A percentile compares a stretch with the other conserved stretches of the same genome.
These are phyloP conservation scores for Clavispora asparagi DNA, from an alignment of 805 yeast genomes.

Conservation along the genomic window DNA sequence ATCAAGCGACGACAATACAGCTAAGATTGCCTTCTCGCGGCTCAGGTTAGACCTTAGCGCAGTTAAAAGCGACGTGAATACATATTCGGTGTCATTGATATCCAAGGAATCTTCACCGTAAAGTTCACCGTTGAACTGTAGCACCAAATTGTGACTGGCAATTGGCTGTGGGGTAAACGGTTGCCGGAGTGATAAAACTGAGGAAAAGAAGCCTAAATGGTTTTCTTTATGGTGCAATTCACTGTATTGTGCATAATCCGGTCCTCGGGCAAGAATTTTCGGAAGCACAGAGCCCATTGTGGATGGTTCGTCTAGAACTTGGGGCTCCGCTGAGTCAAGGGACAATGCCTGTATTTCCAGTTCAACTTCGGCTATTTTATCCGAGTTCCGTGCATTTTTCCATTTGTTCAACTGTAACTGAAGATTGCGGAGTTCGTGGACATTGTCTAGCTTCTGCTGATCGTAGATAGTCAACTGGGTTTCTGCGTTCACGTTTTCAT, in stretches of 20 bases:
- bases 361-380: slow-evolving; percentile 6
- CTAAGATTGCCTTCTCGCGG: slow-evolving; percentile 29
- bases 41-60: slow-evolving; percentile 7
- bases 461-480: slow-evolving; percentile 12
- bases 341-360: slow-evolving; percentile 5
- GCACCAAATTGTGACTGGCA: slow-evolving; percentile 18
- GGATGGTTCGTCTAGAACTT: slow-evolving; percentile 33
- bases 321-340: slow-evolving; percentile 18
- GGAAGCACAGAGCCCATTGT: neutral
- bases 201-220: slow-evolving; percentile 45
- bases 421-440: slow-evolving; percentile 23
- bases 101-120: slow-evolving; percentile 54
- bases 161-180: slow-evolving; percentile 81
- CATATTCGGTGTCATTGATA: slow-evolving; percentile 60
- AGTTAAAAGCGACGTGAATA: slow-evolving; percentile 33
- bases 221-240: slow-evolving; percentile 4
- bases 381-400: slow-evolving; percentile 18
- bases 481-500: slow-evolving; percentile 3
- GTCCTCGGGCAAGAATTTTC: slow-evolving; percentile 54
- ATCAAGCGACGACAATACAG: slow-evolving; percentile 40
- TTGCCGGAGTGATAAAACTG: slow-evolving; percentile 73
- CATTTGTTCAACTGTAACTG: slow-evolving; percentile 18
- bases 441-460: slow-evolving; percentile 22
- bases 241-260: slow-evolving; percentile 40
- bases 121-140: slow-evolving; percentile 91